phyloP scores from a whole-genome alignment of 768 basidiomycete genomes.

The Clitopilus hobsonii region DNA sequence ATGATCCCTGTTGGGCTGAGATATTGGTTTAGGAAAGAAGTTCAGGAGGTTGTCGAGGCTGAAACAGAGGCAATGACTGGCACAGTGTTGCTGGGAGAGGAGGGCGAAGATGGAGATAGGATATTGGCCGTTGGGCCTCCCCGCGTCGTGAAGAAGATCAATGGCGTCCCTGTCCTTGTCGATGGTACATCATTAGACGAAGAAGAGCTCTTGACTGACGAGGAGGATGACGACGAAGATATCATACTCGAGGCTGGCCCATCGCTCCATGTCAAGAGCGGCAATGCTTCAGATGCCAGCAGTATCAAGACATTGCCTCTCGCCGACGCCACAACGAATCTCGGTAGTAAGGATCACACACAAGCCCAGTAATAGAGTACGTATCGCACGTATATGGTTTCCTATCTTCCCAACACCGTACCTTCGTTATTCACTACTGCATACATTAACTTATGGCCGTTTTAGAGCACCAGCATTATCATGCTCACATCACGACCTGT shows the following conservation, averaged over 20 bases:
- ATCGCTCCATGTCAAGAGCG: constrained; percentile 25
- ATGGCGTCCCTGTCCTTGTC: constrained; percentile 25
- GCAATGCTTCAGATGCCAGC: constrained; percentile 5
- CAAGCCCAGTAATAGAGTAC: not conserved
- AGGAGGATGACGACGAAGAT: constrained; percentile 45
- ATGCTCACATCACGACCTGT: constrained; percentile 1
- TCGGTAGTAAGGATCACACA: not conserved
- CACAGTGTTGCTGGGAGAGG: constrained; percentile 13
- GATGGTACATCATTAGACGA: constrained; percentile 12
- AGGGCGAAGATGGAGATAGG: constrained; percentile 32
- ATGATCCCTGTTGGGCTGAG: constrained; percentile 88
- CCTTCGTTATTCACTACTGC: not conserved
- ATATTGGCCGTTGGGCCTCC: constrained; percentile 57
- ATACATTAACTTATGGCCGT: not conserved
- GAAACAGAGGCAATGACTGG: constrained; percentile 24
- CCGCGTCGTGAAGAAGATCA: constrained; percentile 35
- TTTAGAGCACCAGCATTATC: not conserved
- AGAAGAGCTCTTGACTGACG: constrained; percentile 8
- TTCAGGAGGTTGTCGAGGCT: constrained; percentile 34
- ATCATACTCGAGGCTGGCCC: constrained; percentile 76
- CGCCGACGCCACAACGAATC: not conserved
- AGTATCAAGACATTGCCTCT: not conserved
- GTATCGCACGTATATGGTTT: not conserved
- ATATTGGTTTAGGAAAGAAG: constrained; percentile 72
- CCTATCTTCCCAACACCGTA: not conserved